Conservation (phyloP, 345 rosid genomes). For the Populus davidiana region DNA sequence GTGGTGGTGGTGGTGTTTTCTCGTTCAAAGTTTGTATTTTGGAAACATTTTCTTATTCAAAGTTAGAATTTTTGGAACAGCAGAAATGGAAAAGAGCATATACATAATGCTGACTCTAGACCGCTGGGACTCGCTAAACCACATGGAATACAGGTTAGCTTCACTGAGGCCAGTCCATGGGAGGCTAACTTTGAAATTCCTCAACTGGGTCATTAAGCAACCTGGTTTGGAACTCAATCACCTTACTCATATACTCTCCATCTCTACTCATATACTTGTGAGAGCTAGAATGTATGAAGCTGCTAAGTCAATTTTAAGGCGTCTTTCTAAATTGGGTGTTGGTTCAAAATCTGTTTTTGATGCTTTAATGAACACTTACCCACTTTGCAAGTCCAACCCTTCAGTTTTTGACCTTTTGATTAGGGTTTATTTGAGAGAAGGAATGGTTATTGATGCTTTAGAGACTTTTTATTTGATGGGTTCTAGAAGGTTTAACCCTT, state of each 20-base stretch:
- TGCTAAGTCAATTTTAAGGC: conserved; percentile 58
- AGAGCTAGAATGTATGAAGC: conserved; percentile 78
- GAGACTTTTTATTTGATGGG: conserved; percentile 62
- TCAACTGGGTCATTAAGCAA: conserved; percentile 63
- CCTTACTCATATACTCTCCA: conserved; percentile 51
- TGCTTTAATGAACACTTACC: conserved; percentile 65
- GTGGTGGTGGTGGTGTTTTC: neutral
- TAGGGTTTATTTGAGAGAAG: conserved; percentile 58
- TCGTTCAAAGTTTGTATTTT: neutral
- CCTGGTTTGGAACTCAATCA: conserved; percentile 64
- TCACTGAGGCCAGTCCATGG: conserved; percentile 82
- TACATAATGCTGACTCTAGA: conserved; percentile 67
- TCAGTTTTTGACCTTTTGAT: conserved; percentile 79
- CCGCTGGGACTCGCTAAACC: conserved; percentile 87
- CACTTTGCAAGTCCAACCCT: conserved; percentile 84
- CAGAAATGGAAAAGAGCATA: conserved; percentile 67
- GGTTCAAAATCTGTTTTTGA: conserved; percentile 53
- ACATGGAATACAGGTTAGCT: conserved; percentile 67
- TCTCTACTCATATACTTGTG: conserved; percentile 67
- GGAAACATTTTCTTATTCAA: conserved; percentile 10
- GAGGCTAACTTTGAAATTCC: conserved; percentile 76
- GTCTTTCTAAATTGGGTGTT: conserved; percentile 42
- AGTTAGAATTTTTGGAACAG: conserved; percentile 16
- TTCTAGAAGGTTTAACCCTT: conserved; percentile 61
- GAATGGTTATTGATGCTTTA: conserved; percentile 56